Evolutionary conservation across 2,329 filamentous ascomycete species (phyloP).

Genomic region (Ascochyta clinopodiicola): DNA sequence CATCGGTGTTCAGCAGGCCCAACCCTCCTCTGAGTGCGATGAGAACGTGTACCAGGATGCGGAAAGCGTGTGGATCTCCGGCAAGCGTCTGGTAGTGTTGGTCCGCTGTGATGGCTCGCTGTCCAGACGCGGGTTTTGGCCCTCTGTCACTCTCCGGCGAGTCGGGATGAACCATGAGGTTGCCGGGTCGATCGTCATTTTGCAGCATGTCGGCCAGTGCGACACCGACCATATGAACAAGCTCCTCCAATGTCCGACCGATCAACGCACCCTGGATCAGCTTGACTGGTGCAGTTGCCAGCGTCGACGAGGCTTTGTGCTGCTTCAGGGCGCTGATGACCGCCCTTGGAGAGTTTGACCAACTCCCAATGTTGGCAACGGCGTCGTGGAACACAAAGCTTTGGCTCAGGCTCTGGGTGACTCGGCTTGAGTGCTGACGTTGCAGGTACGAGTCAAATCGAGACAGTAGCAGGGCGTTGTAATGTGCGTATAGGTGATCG

Average conservation of each 20-base stretch:
- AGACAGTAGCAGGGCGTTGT: conserved; percentile 81
- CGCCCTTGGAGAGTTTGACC: conserved; percentile 57
- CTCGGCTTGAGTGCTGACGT: conserved; percentile 58
- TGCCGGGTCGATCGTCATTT: conserved; percentile 34
- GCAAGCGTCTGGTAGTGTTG: conserved; percentile 43
- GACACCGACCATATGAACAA: conserved; percentile 53
- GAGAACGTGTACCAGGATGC: conserved; percentile 61
- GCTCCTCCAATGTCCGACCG: conserved; percentile 60
- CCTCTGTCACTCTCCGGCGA: conserved; percentile 23
- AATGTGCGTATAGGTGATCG: conserved; percentile 84
- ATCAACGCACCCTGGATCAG: conserved; percentile 79
- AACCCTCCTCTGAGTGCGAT: conserved; percentile 67
- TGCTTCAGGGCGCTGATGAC: conserved; percentile 68
- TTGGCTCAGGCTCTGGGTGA: conserved; percentile 62
- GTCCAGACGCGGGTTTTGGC: conserved; percentile 25
- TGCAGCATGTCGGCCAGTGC: conserved; percentile 51
- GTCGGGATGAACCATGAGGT: conserved; percentile 43
- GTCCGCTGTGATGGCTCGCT: conserved; percentile 31
- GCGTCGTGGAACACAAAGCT: conserved; percentile 71
- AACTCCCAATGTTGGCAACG: conserved; percentile 66
- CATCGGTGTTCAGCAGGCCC: conserved; percentile 17
- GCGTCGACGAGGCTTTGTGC: conserved; percentile 61
- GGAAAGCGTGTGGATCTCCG: conserved; percentile 52
- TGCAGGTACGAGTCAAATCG: conserved; percentile 78
- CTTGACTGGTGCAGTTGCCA: conserved; percentile 72